Evolutionary conservation across 1,284 basidiomycete species (phyloP), one percentile per base, ranked within the genome.

Genomic region (Pterulicium gracile): DNA sequence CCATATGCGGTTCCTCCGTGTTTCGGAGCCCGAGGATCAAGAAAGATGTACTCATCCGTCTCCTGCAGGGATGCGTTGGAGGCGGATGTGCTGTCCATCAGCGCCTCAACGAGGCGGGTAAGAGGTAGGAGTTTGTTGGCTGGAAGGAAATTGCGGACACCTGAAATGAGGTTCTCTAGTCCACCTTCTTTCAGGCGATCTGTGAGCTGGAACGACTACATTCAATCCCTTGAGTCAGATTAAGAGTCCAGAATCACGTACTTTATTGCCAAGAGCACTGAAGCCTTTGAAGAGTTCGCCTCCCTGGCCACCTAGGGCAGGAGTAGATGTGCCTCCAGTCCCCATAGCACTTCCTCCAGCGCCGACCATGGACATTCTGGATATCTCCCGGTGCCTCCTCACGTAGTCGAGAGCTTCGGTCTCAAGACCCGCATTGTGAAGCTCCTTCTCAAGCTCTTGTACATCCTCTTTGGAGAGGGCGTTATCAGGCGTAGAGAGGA

Each of bases 91-190:
- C 95, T 94, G 59, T 99, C 96, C 92, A 98, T 98, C 18, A 99
- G 71, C 3, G 95, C 93, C 56, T 97, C 94, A 1, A 91, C 85
- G 19, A 99, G 72, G 4, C 95, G 81, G 0, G 96, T 98, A 42
- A 97, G 81, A 4, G 91, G 85, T 36, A 97, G 75, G 49, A 97
- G 80, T 65, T 98, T 99, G 60, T 92, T 90, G 0, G 89, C 86
- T 0, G 96, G 96, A 12, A 99, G 68, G 72, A 99, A 95, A 67
- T 97, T 98, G 65, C 97, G 97, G 50, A 99, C 96, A 22, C 94
- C 95, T 1, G 93, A 94, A 49, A 99, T 89, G 10, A 98, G 71
- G 61, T 96, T 95, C 60, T 98, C 95, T 34, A 96, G 72, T 18
- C 92, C 92, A 27, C 91, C 88, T 61, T 97, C 95, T 65, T 96